phyloP scores from a whole-genome alignment of 371 early-diverging fungal species.

The Rhizopus microsporus region DNA sequence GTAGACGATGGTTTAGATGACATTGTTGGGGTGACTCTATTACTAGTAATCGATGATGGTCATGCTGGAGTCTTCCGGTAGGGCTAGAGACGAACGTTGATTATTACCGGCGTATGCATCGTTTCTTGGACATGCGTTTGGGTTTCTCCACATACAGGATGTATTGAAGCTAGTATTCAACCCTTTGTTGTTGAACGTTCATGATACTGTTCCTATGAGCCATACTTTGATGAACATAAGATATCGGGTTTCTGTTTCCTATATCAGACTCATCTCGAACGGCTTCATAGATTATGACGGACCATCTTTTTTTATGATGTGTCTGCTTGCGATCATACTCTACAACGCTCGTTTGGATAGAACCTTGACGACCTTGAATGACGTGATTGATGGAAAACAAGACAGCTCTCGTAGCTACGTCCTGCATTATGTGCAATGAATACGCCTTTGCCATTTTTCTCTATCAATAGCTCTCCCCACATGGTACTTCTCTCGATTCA shows the following conservation, averaged over 20 bases:
- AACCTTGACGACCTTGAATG: too few relatives aligned
- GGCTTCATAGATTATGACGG: constrained; percentile 4
- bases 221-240: neutral
- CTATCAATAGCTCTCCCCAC: too few relatives aligned
- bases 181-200: constrained; percentile 9
- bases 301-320: too few relatives aligned
- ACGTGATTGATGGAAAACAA: too few relatives aligned
- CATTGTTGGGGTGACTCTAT: constrained; percentile 11
- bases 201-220: constrained; percentile 6
- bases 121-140: constrained; percentile 16
- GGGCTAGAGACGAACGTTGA: constrained; percentile 4
- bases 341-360: too few relatives aligned
- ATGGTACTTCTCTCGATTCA: too few relatives aligned
- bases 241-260: constrained; percentile 3
- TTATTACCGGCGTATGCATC: constrained; percentile 17
- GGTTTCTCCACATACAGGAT: constrained; percentile 16
- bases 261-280: constrained; percentile 9
- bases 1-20: constrained; percentile 9
- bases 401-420: too few relatives aligned
- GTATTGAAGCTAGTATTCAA: constrained; percentile 9
- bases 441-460: too few relatives aligned
- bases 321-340: too few relatives aligned
- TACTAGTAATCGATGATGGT: constrained; percentile 16
- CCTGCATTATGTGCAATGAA: too few relatives aligned
- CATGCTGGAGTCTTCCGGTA: constrained; percentile 14